These are phyloP conservation scores for Apiotrichum siamense DNA, from an alignment of 1,284 basidiomycete species.

Conservation along the genomic window DNA sequence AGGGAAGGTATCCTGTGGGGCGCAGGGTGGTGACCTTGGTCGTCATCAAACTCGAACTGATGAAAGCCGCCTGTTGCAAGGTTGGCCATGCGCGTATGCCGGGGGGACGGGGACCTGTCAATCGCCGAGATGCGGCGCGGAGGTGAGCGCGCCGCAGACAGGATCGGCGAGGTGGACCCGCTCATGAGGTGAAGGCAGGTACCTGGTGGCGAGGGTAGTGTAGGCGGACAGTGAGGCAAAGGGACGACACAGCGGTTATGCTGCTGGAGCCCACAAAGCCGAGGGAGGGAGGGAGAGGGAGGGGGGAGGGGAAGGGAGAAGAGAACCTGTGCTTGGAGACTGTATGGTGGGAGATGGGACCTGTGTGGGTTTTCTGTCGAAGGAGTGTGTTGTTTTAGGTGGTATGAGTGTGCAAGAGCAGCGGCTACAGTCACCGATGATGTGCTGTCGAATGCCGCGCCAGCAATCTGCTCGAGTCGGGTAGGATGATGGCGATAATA, in stretches of 20 bases:
- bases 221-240: background rate
- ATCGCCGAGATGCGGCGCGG: background rate
- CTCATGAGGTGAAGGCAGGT: constrained; percentile 1
- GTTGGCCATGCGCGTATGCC: constrained; percentile 9
- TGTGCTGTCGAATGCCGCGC: too few relatives aligned
- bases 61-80: constrained; percentile 2
- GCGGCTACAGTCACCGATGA: too few relatives aligned
- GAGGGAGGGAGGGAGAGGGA: background rate
- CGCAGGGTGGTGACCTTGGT: background rate
- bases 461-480: too few relatives aligned
- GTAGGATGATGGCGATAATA: too few relatives aligned
- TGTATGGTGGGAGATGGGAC: background rate
- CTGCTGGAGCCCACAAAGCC: background rate
- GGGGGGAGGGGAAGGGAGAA: background rate
- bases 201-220: background rate
- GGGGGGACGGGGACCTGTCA: constrained; percentile 9
- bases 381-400: too few relatives aligned
- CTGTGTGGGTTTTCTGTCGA: too few relatives aligned
- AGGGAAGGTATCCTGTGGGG: background rate
- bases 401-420: too few relatives aligned
- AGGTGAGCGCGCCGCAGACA: constrained; percentile 1
- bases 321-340: background rate
- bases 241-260: background rate
- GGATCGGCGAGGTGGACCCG: constrained; percentile 2
- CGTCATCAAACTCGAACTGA: constrained; percentile 8